A percentile compares a stretch with the other conserved stretches of the same genome.
Conservation (phyloP, 2,329 filamentous ascomycete species). For the Colletotrichum karsti region DNA sequence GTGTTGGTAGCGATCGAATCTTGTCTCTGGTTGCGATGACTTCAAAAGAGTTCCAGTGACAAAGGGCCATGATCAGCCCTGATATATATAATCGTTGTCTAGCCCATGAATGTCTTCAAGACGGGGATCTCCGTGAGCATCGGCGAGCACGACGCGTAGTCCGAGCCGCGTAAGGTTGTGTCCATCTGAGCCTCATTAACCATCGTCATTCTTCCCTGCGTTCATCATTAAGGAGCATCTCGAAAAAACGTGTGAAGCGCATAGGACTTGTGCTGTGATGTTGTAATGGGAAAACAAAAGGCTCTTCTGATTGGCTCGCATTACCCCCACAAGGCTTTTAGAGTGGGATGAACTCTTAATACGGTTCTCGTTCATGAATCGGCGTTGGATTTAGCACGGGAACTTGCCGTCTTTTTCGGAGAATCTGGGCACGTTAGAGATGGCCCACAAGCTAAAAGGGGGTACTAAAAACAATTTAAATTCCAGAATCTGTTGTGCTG, state of each 20-base stretch:
- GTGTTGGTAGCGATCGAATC: neutral
- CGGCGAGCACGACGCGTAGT: neutral
- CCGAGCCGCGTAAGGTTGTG: neutral
- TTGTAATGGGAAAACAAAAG: neutral
- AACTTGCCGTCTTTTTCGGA: neutral
- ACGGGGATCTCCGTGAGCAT: neutral
- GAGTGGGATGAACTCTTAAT: neutral
- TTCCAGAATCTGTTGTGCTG: neutral
- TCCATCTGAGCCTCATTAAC: neutral
- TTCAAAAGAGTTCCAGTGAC: fast-evolving
- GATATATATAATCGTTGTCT: neutral
- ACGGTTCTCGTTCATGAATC: constrained; percentile 5
- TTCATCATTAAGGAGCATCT: neutral
- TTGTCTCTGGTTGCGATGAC: neutral
- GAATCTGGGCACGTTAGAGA: neutral
- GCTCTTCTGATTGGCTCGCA: neutral
- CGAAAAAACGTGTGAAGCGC: neutral
- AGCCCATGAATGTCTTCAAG: neutral
- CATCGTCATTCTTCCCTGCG: neutral
- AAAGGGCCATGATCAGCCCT: neutral
- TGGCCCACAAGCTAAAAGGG: neutral
- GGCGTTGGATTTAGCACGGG: neutral
- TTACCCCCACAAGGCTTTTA: neutral
- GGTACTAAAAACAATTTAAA: neutral
- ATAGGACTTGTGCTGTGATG: neutral